Conservation (phyloP, 148 eudicot species). For the Vaccinium darrowii region DNA sequence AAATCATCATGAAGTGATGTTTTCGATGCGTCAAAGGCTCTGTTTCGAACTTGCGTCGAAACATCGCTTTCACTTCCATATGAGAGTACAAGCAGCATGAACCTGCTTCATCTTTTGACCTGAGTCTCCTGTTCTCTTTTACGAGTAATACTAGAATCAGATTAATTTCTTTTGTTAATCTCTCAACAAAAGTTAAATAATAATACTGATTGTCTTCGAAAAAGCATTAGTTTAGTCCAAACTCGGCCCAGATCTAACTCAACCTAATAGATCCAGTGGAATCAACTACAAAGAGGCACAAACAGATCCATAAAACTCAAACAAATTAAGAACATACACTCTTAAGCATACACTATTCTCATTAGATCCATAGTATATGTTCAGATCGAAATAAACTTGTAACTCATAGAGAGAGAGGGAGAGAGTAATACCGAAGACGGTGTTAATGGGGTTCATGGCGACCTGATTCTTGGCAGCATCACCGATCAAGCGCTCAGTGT, state of each 20-base stretch:
- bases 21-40: not conserved
- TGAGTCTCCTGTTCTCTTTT: too few species aligned
- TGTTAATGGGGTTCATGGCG: constrained; percentile 44
- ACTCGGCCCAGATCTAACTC: not conserved
- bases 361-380: not conserved
- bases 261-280: not conserved
- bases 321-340: too few species aligned
- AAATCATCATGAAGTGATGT: not conserved
- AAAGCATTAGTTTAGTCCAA: too few species aligned
- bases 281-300: too few species aligned
- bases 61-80: not conserved
- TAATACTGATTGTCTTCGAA: too few species aligned
- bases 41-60: too few species aligned
- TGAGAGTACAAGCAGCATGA: not conserved
- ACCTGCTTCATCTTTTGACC: too few species aligned
- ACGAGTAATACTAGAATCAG: too few species aligned
- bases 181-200: too few species aligned
- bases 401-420: not conserved
- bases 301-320: too few species aligned
- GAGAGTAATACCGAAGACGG: constrained; percentile 38
- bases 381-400: not conserved
- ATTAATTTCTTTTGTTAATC: too few species aligned
- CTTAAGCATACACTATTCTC: too few species aligned
- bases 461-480: constrained; percentile 28
- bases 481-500: constrained; percentile 31